These are phyloP conservation scores for Saccharomycopsis crataegensis DNA, from an alignment of 1,139 yeast genomes.

Conservation along the genomic window DNA sequence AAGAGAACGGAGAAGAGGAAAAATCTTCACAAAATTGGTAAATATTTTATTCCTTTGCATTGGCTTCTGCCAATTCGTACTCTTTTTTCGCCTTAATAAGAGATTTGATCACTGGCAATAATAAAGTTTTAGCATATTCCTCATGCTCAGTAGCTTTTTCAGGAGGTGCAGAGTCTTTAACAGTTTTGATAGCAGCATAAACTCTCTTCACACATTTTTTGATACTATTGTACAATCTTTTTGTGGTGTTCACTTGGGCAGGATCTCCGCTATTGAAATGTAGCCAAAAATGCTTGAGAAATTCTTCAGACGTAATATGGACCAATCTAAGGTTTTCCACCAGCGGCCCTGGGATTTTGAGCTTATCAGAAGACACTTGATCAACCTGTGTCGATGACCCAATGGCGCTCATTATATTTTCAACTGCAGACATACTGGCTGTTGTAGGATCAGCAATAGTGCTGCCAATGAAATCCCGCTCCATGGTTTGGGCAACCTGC, in stretches of 20 bases:
- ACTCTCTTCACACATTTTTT: slow-evolving; percentile 41
- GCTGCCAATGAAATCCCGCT: slow-evolving; percentile 24
- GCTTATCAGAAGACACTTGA: slow-evolving; percentile 20
- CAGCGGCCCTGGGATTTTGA: slow-evolving; percentile 21
- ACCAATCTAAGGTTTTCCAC: slow-evolving; percentile 40
- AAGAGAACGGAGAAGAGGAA: background rate
- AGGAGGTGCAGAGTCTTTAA: slow-evolving; percentile 23
- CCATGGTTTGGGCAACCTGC: slow-evolving; percentile 28
- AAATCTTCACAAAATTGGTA: background rate
- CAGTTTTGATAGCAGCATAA: slow-evolving; percentile 29
- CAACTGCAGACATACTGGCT: background rate
- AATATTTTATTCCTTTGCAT: background rate
- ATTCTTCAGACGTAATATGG: slow-evolving; percentile 65
- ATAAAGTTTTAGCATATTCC: slow-evolving; percentile 23
- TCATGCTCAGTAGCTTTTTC: slow-evolving; percentile 24
- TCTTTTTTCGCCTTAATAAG: slow-evolving; percentile 26
- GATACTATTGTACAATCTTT: slow-evolving; percentile 40
- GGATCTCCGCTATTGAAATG: slow-evolving; percentile 54
- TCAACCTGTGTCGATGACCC: slow-evolving; percentile 14
- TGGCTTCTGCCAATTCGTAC: slow-evolving; percentile 23
- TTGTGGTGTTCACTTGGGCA: slow-evolving; percentile 39
- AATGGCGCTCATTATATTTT: background rate
- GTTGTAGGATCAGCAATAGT: slow-evolving; percentile 19
- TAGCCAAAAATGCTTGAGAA: slow-evolving; percentile 63
- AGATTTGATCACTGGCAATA: slow-evolving; percentile 26